These are phyloP conservation scores for Chaetomium strumarium DNA, from an alignment of 2,329 filamentous ascomycete genomes.

Conservation along the genomic window DNA sequence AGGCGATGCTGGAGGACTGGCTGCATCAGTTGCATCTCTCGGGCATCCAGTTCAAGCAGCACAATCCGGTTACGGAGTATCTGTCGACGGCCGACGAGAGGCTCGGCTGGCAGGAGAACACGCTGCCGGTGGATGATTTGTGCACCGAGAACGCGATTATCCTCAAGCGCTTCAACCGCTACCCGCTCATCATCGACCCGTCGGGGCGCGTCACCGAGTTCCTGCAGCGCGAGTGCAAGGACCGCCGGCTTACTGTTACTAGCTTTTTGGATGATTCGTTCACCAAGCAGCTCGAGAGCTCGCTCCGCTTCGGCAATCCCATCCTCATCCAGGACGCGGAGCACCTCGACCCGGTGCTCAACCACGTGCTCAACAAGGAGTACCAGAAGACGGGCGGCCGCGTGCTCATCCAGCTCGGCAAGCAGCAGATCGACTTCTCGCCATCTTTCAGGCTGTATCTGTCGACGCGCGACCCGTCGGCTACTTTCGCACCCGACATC, in stretches of 20 bases:
- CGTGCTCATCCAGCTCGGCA: conserved; percentile 95
- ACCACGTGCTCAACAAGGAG: conserved; percentile 98
- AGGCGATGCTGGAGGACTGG: conserved; percentile 98
- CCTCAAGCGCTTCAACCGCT: conserved; percentile 94
- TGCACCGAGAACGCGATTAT: conserved; percentile 99
- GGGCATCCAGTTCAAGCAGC: conserved; percentile 87
- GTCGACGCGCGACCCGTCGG: conserved; percentile 92
- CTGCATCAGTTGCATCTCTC: conserved; percentile 86
- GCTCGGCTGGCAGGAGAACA: conserved; percentile 90
- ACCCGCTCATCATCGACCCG: conserved; percentile 96
- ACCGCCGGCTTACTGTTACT: conserved; percentile 88
- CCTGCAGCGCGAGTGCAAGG: conserved; percentile 88
- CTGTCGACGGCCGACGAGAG: conserved; percentile 94
- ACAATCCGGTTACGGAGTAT: conserved; percentile 93
- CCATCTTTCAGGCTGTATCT: conserved; percentile 93
- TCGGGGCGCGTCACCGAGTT: conserved; percentile 94
- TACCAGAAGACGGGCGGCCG: conserved; percentile 98
- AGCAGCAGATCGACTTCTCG: conserved; percentile 98
- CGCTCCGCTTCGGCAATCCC: conserved; percentile 93
- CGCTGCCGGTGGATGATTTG: conserved; percentile 88
- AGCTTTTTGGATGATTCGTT: conserved; percentile 98
- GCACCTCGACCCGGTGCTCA: conserved; percentile 92
- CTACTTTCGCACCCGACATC: conserved; percentile 90
- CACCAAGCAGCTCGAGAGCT: conserved; percentile 95
- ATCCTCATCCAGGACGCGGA: conserved; percentile 98